phyloP scores from a whole-genome alignment of 83 land plant genomes.

The Picea engelmannii region DNA sequence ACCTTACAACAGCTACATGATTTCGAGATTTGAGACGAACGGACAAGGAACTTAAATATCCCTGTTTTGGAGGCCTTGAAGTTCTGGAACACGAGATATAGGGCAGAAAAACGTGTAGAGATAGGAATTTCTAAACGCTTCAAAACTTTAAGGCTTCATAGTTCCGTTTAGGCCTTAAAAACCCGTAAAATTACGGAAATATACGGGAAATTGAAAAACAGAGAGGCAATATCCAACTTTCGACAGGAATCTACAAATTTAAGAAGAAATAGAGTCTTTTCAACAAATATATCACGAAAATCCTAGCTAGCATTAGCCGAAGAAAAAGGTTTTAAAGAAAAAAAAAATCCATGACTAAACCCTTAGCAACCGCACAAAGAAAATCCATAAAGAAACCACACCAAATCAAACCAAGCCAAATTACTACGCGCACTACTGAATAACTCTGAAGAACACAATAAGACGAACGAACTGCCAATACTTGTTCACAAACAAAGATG shows the following conservation, averaged over 20 bases:
- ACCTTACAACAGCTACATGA: too few relatives aligned
- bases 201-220: too few relatives aligned
- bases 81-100: too few relatives aligned
- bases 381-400: not conserved
- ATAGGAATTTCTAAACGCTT: not conserved
- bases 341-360: conserved; percentile 12
- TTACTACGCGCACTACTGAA: not conserved
- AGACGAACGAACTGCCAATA: conserved; percentile 11
- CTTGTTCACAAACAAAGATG: not conserved
- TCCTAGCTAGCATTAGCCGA: not conserved
- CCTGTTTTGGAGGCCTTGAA: too few relatives aligned
- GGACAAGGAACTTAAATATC: too few relatives aligned
- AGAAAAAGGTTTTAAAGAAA: conserved; percentile 10
- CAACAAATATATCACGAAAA: not conserved
- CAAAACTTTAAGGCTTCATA: not conserved
- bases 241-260: not conserved
- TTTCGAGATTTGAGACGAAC: too few relatives aligned
- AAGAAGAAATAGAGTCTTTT: not conserved
- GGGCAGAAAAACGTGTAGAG: not conserved
- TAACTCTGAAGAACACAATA: conserved; percentile 12
- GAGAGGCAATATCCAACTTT: not conserved
- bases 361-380: not conserved
- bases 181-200: too few relatives aligned
- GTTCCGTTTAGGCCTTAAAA: too few relatives aligned
- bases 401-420: not conserved